Evolutionary conservation across 176 grass and related monocot genomes (phyloP).

Genomic region (Rhipidocladum racemiflorum): DNA sequence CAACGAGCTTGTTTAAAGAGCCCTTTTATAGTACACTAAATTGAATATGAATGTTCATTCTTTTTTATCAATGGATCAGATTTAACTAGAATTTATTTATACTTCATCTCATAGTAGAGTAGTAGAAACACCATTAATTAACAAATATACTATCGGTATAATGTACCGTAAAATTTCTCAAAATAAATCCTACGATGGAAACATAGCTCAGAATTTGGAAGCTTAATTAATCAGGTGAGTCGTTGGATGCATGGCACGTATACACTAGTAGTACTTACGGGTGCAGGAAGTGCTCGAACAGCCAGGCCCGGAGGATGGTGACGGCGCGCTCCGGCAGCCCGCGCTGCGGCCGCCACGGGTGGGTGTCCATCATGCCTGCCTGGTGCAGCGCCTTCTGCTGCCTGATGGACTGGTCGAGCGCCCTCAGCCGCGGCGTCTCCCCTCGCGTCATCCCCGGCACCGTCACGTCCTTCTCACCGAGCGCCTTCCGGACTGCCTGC

Average conservation of each 20-base stretch:
- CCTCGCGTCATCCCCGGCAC: constrained; percentile 51
- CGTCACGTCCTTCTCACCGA: constrained; percentile 69
- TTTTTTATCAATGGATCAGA: no score
- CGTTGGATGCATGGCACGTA: not conserved
- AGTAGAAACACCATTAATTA: no score
- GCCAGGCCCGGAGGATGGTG: constrained; percentile 83
- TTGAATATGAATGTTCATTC: no score
- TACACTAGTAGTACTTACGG: constrained; percentile 42
- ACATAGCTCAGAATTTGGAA: not conserved
- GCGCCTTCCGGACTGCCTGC: constrained; percentile 46
- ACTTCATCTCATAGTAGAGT: no score
- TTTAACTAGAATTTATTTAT: no score
- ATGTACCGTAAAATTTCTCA: no score
- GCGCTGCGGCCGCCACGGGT: constrained; percentile 80
- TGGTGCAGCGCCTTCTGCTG: constrained; percentile 68
- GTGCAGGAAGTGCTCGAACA: constrained; percentile 93
- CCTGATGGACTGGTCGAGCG: constrained; percentile 82
- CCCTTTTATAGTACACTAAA: no score
- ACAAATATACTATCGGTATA: no score
- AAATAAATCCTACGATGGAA: not conserved
- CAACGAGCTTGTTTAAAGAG: not conserved
- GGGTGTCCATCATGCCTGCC: constrained; percentile 59
- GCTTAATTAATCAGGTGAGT: not conserved
- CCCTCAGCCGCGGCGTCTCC: constrained; percentile 68
- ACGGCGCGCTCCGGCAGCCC: constrained; percentile 81